Evolutionary conservation across 1,284 basidiomycete species (phyloP).

Genomic region (Malassezia vespertilionis): DNA sequence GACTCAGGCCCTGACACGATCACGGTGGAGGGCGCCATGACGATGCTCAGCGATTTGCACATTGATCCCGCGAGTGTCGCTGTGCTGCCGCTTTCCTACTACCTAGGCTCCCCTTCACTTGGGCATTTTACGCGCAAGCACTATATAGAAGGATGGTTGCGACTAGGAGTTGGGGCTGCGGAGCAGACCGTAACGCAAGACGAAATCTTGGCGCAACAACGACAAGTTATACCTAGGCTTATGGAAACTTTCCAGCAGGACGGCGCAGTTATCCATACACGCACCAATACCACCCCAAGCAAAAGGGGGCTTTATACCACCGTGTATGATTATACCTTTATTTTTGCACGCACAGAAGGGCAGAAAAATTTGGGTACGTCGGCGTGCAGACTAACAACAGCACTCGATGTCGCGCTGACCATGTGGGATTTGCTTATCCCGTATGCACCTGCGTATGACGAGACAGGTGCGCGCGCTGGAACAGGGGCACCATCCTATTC

Average conservation of each 20-base stretch:
- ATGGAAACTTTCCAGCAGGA: slow-evolving; percentile 28
- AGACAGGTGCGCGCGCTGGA: slow-evolving; percentile 26
- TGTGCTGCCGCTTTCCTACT: slow-evolving; percentile 41
- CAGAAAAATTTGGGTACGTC: slow-evolving; percentile 50
- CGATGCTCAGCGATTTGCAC: slow-evolving; percentile 32
- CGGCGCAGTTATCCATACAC: slow-evolving; percentile 19
- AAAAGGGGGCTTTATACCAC: slow-evolving; percentile 56
- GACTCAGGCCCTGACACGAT: slow-evolving; percentile 28
- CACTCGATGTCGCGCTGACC: slow-evolving; percentile 61
- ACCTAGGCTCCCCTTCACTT: slow-evolving; percentile 32
- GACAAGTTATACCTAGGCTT: slow-evolving; percentile 22
- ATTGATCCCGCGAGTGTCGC: slow-evolving; percentile 37
- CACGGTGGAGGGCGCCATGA: slow-evolving; percentile 36
- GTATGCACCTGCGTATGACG: slow-evolving; percentile 59
- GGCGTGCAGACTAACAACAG: slow-evolving; percentile 47
- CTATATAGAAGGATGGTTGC: slow-evolving; percentile 39
- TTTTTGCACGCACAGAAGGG: slow-evolving; percentile 68
- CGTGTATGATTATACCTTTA: slow-evolving; percentile 80
- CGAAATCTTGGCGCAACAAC: slow-evolving; percentile 32
- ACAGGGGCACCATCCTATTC: slow-evolving; percentile 44
- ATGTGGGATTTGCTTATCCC: slow-evolving; percentile 78
- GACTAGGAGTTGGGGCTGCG: slow-evolving; percentile 19
- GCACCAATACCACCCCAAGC: not conserved
- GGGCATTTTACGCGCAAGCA: slow-evolving; percentile 32
- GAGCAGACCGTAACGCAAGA: slow-evolving; percentile 2